These are phyloP conservation scores for Phycomyces nitens DNA, from an alignment of 192 early-diverging fungal species.

Conservation along the genomic window DNA sequence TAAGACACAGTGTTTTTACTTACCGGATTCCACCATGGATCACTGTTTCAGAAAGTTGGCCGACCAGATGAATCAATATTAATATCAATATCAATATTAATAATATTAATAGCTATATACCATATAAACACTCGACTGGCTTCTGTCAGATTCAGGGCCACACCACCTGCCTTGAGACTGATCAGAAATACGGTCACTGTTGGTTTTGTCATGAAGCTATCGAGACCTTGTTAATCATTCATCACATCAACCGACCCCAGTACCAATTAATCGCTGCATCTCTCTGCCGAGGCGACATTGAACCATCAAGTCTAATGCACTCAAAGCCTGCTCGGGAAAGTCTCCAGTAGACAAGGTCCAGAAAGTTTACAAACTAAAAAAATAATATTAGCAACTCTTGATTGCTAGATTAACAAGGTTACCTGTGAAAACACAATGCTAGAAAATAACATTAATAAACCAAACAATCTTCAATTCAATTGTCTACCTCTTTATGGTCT, in stretches of 20 bases:
- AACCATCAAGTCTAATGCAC: slow-evolving; percentile 81
- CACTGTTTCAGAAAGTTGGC: slow-evolving; percentile 16
- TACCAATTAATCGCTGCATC: slow-evolving; percentile 63
- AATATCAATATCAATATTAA: slow-evolving; percentile 2
- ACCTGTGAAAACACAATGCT: slow-evolving; percentile 43
- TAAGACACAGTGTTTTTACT: no score
- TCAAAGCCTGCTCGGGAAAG: slow-evolving; percentile 84
- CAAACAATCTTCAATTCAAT: not conserved
- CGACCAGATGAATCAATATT: slow-evolving; percentile 44
- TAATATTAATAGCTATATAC: slow-evolving; percentile 9
- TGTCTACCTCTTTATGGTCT: slow-evolving; percentile 66
- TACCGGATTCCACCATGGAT: slow-evolving; percentile 64
- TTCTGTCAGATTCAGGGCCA: slow-evolving; percentile 90
- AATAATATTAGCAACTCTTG: slow-evolving; percentile 52
- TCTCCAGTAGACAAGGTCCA: slow-evolving; percentile 89
- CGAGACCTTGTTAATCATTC: not conserved
- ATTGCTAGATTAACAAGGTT: not conserved
- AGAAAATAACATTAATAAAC: not conserved
- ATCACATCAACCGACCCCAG: not conserved
- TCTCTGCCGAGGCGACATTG: slow-evolving; percentile 79
- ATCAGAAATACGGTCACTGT: slow-evolving; percentile 86
- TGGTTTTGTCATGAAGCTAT: slow-evolving; percentile 72
- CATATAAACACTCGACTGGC: slow-evolving; percentile 79
- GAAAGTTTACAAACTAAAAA: slow-evolving; percentile 85
- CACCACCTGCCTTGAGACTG: slow-evolving; percentile 87